Evolutionary conservation across 2,329 filamentous ascomycete genomes (phyloP), one percentile per base, ranked within the genome.

Genomic region (Fusarium ambrosium): DNA sequence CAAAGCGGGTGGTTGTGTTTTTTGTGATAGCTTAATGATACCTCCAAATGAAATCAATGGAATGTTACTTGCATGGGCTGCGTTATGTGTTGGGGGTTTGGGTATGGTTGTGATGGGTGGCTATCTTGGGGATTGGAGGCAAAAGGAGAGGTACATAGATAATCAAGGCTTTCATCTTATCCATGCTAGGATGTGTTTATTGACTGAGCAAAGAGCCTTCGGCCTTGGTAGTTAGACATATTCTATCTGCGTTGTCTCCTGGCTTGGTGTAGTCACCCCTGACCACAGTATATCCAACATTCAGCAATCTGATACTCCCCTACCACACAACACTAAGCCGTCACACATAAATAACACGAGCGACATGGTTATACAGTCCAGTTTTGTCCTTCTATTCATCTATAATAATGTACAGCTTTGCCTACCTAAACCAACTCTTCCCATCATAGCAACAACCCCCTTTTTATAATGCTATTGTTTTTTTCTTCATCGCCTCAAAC

Each of bases 1-100:
- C 66, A 71, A 73, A 74, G 72, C 67, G 75, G 77, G 62, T 68
- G 72, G 72, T 51, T 67, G 62, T 76, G 69, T 71, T 77, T 74
- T 29, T 74, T 78, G 74, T 74, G 68, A 75, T 71, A 76, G 63
- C 70, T 77, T 75, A 76, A 81, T 80, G 80, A 81, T 81, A 81
- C 80, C 80, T 80, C 73, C 71, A 73, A 77, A 75, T 70, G 75
- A 73, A 72, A 72, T 43, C 62, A 55, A 68, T 72, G 66, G 66
- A 76, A 71, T 77, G 68, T 63, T 61, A 72, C 32, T 56, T 53
- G 16, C 18, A 53, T 53, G 48, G 32, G 51, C 13, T 36, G 18
- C 18, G 48, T 32, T 53, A n/a, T 7, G 16, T 51, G 45, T 45
- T 24, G 13, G 20, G 13, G 45, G 8, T 24, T 27, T 27, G 8